Evolutionary conservation across 1,284 basidiomycete species (phyloP).

Genomic region (Meripilus lineatus): DNA sequence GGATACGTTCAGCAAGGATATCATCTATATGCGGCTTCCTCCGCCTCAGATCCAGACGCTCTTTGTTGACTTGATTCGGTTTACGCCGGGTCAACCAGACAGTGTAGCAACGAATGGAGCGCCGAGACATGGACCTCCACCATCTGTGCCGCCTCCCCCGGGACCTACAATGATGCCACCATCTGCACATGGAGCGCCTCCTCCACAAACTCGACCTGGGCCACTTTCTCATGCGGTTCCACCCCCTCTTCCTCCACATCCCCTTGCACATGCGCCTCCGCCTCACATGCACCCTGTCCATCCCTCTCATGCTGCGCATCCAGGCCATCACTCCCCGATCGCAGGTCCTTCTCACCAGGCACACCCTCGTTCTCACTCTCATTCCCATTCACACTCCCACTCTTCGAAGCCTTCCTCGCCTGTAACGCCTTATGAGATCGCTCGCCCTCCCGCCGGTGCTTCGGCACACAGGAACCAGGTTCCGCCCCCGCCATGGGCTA

Average conservation of each 20-base stretch:
- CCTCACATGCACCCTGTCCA: conserved; percentile 9
- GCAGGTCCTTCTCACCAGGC: no score
- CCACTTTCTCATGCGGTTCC: not conserved
- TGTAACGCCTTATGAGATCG: not conserved
- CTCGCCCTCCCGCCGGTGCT: conserved; percentile 23
- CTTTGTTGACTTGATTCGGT: conserved; percentile 70
- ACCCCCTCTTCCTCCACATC: conserved; percentile 16
- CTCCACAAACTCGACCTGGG: not conserved
- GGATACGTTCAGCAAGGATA: conserved; percentile 64
- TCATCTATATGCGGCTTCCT: conserved; percentile 61
- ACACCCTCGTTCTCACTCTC: no score
- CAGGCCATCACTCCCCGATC: conserved; percentile 12
- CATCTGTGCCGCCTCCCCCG: conserved; percentile 7
- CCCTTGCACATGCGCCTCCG: conserved; percentile 20
- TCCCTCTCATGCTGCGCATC: conserved; percentile 21
- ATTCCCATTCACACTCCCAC: no score
- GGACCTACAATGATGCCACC: conserved; percentile 28
- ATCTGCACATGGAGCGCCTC: conserved; percentile 21
- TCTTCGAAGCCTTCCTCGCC: conserved; percentile 10
- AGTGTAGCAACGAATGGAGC: conserved; percentile 17
- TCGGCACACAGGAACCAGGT: conserved; percentile 30
- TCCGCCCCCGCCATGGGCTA: conserved; percentile 68
- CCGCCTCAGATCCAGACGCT: conserved; percentile 62
- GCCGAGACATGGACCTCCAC: conserved; percentile 9
- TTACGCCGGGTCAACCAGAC: conserved; percentile 46